A percentile compares a stretch with the other conserved stretches of the same genome.
Conservation (phyloP, 2,329 filamentous ascomycete species). For the Periconia sp. region DNA sequence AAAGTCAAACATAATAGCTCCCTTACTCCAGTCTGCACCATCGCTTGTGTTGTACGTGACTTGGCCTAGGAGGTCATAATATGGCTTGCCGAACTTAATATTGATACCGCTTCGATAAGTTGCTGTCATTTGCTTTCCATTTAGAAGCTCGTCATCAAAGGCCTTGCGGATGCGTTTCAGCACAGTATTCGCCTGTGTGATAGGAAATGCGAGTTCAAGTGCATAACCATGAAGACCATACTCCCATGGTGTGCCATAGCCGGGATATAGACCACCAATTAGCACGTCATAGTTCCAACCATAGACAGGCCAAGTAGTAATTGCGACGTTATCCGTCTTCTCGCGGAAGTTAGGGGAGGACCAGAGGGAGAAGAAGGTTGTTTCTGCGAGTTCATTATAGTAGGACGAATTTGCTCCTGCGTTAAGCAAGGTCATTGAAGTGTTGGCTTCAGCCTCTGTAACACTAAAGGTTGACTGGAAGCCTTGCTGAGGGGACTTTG, state of each 20-base stretch:
- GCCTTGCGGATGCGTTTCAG: conserved; percentile 56
- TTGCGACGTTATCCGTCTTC: conserved; percentile 54
- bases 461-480: conserved; percentile 62
- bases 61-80: conserved; percentile 58
- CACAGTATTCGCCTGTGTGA: conserved; percentile 57
- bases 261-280: conserved; percentile 58
- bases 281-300: conserved; percentile 62
- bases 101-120: conserved; percentile 61
- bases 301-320: conserved; percentile 58
- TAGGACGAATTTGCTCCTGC: too few relatives aligned
- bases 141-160: conserved; percentile 52
- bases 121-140: conserved; percentile 54
- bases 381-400: conserved; percentile 59
- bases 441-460: conserved; percentile 50
- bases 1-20: conserved; percentile 62
- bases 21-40: conserved; percentile 56
- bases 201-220: conserved; percentile 59
- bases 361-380: conserved; percentile 58
- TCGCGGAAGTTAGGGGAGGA: conserved; percentile 60
- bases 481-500: conserved; percentile 53
- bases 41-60: conserved; percentile 57
- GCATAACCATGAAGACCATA: conserved; percentile 56
- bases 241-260: conserved; percentile 58
- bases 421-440: conserved; percentile 53
- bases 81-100: conserved; percentile 59